Percentiles rank a stretch among this genome's conserved stretches.
phyloP scores from a whole-genome alignment of 371 early-diverging fungal genomes.

The Haplosporangium sp. region DNA sequence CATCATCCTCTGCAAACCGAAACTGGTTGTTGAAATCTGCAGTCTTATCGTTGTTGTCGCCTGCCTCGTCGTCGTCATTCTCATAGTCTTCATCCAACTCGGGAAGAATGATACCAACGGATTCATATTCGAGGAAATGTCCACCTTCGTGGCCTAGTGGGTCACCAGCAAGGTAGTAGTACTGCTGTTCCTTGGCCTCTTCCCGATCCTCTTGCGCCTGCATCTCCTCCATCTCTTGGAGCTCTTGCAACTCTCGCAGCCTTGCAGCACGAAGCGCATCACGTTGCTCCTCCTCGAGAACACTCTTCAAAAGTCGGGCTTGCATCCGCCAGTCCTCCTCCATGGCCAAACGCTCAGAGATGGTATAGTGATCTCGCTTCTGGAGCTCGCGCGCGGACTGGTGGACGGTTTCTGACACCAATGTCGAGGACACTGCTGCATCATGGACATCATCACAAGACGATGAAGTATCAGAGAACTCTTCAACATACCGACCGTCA shows the following conservation, averaged over 20 bases:
- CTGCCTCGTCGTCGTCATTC: no score
- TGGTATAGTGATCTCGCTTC: slow-evolving; percentile 36
- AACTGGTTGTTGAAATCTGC: background rate
- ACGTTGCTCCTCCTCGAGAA: slow-evolving; percentile 16
- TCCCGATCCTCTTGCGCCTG: background rate
- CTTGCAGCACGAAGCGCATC: background rate
- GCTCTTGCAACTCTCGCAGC: slow-evolving; percentile 13
- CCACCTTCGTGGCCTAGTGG: no score
- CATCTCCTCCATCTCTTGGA: slow-evolving; percentile 1
- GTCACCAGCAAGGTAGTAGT: background rate
- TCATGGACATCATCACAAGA: background rate
- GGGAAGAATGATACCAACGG: no score
- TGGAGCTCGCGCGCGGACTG: slow-evolving; percentile 33
- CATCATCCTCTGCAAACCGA: slow-evolving; percentile 1
- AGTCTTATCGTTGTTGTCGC: no score
- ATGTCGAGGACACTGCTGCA: slow-evolving; percentile 5
- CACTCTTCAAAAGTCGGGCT: slow-evolving; percentile 14
- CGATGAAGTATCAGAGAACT: background rate
- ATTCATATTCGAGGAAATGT: no score
- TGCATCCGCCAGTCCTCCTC: slow-evolving; percentile 46
- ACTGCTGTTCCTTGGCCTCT: background rate
- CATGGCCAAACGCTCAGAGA: slow-evolving; percentile 31
- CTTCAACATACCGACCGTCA: background rate
- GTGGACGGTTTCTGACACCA: slow-evolving; percentile 20
- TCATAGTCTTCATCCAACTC: no score